These are phyloP conservation scores for Monosporascus ibericus DNA, from an alignment of 2,329 filamentous ascomycete species.

Conservation along the genomic window DNA sequence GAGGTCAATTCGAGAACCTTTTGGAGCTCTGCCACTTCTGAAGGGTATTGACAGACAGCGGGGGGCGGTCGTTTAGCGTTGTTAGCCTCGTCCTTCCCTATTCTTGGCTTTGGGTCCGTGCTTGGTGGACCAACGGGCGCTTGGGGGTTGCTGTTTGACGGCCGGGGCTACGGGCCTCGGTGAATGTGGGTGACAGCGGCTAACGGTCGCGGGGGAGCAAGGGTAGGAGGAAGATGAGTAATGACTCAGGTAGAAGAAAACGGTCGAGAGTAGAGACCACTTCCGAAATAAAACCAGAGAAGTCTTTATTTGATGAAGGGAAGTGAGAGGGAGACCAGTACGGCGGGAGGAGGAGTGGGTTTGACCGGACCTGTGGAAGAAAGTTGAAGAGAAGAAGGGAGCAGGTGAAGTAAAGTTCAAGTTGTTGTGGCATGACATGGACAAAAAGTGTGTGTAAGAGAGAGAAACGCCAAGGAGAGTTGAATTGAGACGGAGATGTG, in stretches of 20 bases:
- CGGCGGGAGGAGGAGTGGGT: background rate
- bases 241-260: background rate
- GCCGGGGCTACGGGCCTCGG: background rate
- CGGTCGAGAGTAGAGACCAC: background rate
- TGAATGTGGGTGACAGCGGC: background rate
- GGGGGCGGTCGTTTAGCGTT: background rate
- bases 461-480: background rate
- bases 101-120: background rate
- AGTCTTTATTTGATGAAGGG: background rate
- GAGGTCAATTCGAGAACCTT: background rate
- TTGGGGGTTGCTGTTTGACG: background rate
- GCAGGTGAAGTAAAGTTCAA: background rate
- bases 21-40: background rate
- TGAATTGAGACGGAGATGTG: background rate
- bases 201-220: background rate
- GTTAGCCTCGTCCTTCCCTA: background rate
- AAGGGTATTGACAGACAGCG: background rate
- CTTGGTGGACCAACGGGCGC: background rate
- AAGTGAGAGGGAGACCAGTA: background rate
- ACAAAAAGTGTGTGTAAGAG: background rate
- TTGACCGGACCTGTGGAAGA: background rate
- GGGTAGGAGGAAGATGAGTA: background rate
- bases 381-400: background rate
- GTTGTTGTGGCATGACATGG: background rate
- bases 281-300: background rate